These are phyloP conservation scores for Nymphaea thermarum DNA, from an alignment of 164 flowering plant species.

Conservation along the genomic window DNA sequence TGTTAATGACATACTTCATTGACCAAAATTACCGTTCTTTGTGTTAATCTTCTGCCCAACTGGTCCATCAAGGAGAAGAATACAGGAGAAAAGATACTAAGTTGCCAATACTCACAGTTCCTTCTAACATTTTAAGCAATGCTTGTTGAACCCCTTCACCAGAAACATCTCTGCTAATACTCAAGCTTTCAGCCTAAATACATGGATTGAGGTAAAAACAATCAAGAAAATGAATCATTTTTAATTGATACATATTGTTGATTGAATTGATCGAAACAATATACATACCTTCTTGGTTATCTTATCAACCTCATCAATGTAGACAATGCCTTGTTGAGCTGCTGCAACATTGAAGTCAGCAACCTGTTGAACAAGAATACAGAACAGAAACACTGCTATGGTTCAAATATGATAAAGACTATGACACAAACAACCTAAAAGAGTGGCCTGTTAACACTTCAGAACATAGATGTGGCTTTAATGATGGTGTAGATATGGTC, in stretches of 20 bases:
- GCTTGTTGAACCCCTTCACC: constrained; percentile 99
- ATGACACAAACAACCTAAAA: no score
- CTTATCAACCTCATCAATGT: constrained; percentile 99
- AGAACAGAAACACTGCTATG: background rate
- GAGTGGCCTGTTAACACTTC: no score
- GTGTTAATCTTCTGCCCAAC: no score
- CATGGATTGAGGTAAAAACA: constrained; percentile 1
- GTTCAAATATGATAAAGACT: background rate
- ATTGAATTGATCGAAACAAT: background rate
- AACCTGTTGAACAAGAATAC: constrained; percentile 27
- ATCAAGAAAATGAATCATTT: background rate
- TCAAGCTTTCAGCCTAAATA: constrained; percentile 80
- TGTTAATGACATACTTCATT: no score
- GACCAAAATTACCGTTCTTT: no score
- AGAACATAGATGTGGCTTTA: no score
- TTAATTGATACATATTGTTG: background rate
- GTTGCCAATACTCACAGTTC: constrained; percentile 64
- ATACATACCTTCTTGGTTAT: constrained; percentile 82
- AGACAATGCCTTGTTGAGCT: constrained; percentile 97
- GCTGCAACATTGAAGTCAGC: constrained; percentile 97
- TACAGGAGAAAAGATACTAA: no score
- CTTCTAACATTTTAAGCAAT: constrained; percentile 93
- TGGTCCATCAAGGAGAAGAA: no score
- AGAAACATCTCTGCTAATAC: constrained; percentile 96
- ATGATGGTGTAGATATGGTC: no score